phyloP scores from a whole-genome alignment of 2,329 filamentous ascomycete species.

The Colletotrichum lentis region DNA sequence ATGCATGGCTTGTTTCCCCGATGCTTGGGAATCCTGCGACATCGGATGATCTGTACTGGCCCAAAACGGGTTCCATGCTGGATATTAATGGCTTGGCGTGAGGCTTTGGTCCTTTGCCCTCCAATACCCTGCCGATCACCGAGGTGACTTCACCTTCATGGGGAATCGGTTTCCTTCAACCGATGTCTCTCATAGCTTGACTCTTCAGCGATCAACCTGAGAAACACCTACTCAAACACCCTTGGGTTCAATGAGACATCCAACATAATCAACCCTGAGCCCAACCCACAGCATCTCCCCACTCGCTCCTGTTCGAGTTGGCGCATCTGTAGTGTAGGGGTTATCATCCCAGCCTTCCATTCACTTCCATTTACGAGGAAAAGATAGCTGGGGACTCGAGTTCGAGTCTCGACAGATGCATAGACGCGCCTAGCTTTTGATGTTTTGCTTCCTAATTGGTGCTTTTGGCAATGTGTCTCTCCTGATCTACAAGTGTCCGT shows the following conservation, averaged over 20 bases:
- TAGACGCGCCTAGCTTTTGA: neutral
- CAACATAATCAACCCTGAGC: neutral
- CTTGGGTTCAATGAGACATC: too few relatives aligned
- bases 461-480: neutral
- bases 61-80: too few relatives aligned
- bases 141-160: too few relatives aligned
- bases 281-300: neutral
- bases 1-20: neutral
- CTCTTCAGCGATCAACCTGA: too few relatives aligned
- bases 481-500: too few relatives aligned
- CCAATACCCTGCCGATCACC: too few relatives aligned
- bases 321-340: constrained; percentile 34
- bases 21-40: neutral
- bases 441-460: neutral
- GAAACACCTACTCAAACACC: neutral
- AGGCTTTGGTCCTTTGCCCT: neutral
- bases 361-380: constrained; percentile 10
- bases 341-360: constrained; percentile 37
- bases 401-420: constrained; percentile 34
- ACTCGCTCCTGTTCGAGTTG: neutral
- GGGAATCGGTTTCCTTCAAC: too few relatives aligned
- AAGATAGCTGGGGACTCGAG: constrained; percentile 29
- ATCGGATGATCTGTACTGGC: neutral
- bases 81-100: neutral
- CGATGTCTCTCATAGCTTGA: too few relatives aligned